Evolutionary conservation across 208 protist species (phyloP), one percentile per base, ranked within the genome.

Genomic region (Trypanosoma grayi): DNA sequence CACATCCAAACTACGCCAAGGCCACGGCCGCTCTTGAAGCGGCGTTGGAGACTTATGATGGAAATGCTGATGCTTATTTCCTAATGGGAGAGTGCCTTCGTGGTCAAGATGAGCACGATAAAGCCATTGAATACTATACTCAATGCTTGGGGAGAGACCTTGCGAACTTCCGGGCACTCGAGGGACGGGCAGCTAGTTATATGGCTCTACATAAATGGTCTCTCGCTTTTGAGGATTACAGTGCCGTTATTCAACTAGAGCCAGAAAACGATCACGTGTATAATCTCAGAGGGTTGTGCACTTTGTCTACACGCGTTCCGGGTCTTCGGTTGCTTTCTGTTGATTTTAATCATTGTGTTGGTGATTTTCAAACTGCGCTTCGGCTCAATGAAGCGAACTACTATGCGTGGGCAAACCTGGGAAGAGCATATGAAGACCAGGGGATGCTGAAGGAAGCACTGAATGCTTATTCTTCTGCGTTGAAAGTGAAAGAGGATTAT

Each of bases 351-450:
- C 50, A 66, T 2, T 96, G 92, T 51, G 73, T 92, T 24, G 51
- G 48, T n/a, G 92, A 98, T 62, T 94, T 97, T 60, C 82, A 72
- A 34, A 88, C 74, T 0, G 83, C 88, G 0, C 66, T 96, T 47
- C 71, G 75, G 20, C 85, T 97, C 5, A 97, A 98, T 65, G 83
- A 92, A 46, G 79, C 81, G 13, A 98, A 98, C 64, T 96, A 96
- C 66, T 90, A 97, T 71, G 95, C 95, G 0, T 88, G 90, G 71
- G 78, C 83, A 31, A 97, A 97, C 55, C 63, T 96, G 2, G 95
- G 89, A 36, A 92, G 81, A 41, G 66, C 73, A 13, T 93, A 96
- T 69, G 90, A 97, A 64, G 77, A 84, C 25, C 85, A 95, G 28
- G 90, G 79, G 2, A 41, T 85, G 30, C 64, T 85, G 18, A 75